Evolutionary conservation across 148 eudicot species (phyloP).

Genomic region (Dysphania ambrosioides): DNA sequence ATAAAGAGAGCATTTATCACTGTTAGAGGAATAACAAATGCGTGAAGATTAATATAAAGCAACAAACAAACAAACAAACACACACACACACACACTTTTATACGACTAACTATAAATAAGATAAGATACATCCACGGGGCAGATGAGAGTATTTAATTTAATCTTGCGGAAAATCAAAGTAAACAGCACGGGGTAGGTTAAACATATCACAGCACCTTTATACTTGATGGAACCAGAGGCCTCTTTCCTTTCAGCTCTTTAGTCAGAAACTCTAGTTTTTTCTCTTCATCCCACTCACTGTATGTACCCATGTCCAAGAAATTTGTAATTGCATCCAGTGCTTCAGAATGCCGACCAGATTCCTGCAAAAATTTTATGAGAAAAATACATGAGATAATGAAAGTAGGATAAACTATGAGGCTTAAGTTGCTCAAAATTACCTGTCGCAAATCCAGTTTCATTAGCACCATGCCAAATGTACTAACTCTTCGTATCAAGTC

Average conservation of each 20-base stretch:
- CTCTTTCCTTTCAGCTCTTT: conserved; percentile 89
- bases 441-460: conserved; percentile 96
- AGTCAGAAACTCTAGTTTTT: conserved; percentile 68
- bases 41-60: no score
- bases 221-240: conserved; percentile 70
- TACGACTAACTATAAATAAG: no score
- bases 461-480: conserved; percentile 79
- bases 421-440: conserved; percentile 35
- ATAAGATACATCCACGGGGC: no score
- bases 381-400: conserved; percentile 11
- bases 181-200: no score
- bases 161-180: no score
- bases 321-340: conserved; percentile 74
- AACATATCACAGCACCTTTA: conserved; percentile 51
- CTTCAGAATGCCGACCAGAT: conserved; percentile 77
- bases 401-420: conserved; percentile 6
- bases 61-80: no score
- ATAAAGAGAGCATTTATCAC: no score
- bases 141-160: no score
- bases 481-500: conserved; percentile 88
- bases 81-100: no score
- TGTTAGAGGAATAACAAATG: no score
- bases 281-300: conserved; percentile 84
- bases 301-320: conserved; percentile 80
- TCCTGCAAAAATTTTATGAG: conserved; percentile 43